Evolutionary conservation across 2,329 filamentous ascomycete genomes (phyloP), one percentile per base, ranked within the genome.

Genomic region (Fusarium caatingaense): DNA sequence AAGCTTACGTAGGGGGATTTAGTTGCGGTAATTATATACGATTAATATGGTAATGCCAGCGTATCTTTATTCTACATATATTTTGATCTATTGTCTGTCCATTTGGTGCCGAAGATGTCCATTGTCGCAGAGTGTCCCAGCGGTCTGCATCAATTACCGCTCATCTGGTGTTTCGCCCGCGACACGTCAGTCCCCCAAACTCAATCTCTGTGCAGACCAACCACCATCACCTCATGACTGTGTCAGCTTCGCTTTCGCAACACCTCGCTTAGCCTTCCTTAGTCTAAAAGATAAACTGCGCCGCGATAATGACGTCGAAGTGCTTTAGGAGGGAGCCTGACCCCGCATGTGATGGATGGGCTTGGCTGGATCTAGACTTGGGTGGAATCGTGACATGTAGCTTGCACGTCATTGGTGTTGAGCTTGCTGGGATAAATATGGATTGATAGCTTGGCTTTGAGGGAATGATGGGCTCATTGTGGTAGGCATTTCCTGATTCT

Each of bases 1-100:
- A 74, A 74, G 50, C 57, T 74, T 48, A 74, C 65, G 7, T 74
- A 68, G 49, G 51, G 9, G 34, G 25, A 15, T n/a, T 32, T 37
- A 56, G 34, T 40, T 50, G 13, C 56, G 32, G 21, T 55, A 45
- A 49, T 48, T 47, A 50, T 27, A 60, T 66, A 66, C 18, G 64
- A 66, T 45, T 60, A 49, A 60, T 66, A 64, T 54, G 46, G 4
- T 66, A 66, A 66, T 66, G 63, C 13, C 46, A 66, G 37, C 63
- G 61, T 49, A 42, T 66, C 56, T 49, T 60, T 46, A 42, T 65
- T 59, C 18, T 25, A 34, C 13, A 7, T 5, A 21, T 21, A 6
- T 3, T 6, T 6, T 42, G 15, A 7, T n/a, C 18, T 37, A 12
- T n/a, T 37, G n/a, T n/a, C n/a, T n/a, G n/a, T n/a, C n/a, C n/a